A percentile compares a stretch with the other conserved stretches of the same genome.
Conservation (phyloP, 169 alveolate genomes). For the Eimeria necatrix region DNA sequence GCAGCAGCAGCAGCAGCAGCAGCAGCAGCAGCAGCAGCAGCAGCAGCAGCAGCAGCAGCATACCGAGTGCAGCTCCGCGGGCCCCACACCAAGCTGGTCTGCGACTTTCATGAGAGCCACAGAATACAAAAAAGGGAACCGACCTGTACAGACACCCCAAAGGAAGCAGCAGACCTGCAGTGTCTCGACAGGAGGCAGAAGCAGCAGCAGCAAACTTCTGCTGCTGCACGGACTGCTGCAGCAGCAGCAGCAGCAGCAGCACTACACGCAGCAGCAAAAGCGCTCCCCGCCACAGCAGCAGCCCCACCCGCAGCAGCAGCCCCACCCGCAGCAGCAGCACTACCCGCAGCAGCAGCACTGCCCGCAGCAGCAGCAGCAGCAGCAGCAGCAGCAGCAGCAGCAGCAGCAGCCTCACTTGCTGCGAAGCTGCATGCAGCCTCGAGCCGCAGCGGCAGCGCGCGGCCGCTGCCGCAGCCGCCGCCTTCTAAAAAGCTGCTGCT, state of each 20-base stretch:
- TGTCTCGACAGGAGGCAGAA: too few species aligned
- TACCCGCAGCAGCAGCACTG: too few species aligned
- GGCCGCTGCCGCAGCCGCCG: conserved; percentile 41
- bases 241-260: too few species aligned
- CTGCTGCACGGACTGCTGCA: too few species aligned
- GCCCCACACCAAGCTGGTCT: conserved; percentile 59
- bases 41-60: background rate
- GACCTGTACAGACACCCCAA: conserved; percentile 9
- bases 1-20: background rate
- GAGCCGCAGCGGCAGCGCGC: conserved; percentile 53
- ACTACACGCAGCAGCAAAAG: too few species aligned
- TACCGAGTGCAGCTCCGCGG: conserved; percentile 66
- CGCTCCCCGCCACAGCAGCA: too few species aligned
- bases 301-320: too few species aligned
- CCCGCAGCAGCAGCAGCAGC: too few species aligned
- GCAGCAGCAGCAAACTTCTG: too few species aligned
- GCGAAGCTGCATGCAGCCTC: conserved; percentile 57
- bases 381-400: background rate
- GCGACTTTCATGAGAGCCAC: conserved; percentile 48
- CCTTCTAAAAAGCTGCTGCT: conserved; percentile 29
- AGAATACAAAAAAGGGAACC: conserved; percentile 4
- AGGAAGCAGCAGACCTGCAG: background rate
- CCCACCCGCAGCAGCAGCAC: too few species aligned
- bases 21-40: conserved; percentile 24
- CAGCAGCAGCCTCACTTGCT: background rate